Percentiles rank a stretch among this genome's conserved stretches.
Evolutionary conservation across 305 asterid genomes (phyloP).

Genomic region (Andrographis paniculata): DNA sequence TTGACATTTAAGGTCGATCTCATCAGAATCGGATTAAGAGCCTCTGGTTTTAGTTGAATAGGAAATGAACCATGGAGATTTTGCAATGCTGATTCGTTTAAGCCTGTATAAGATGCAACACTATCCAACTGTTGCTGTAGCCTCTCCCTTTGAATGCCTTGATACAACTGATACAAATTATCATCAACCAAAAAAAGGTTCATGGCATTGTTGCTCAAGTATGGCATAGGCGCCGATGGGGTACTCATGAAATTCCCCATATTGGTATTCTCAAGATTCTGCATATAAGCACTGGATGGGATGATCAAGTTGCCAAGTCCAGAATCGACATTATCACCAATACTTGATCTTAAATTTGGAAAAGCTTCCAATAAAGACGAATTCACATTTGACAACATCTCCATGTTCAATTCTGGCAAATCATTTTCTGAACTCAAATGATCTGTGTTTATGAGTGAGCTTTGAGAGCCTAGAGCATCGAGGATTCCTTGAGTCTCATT

Average conservation of each 20-base stretch:
- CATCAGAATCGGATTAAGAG: constrained; percentile 18
- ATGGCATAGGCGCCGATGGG: constrained; percentile 20
- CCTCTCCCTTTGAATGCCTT: constrained; percentile 20
- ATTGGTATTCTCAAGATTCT: constrained; percentile 19
- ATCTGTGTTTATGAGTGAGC: constrained; percentile 16
- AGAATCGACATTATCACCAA: constrained; percentile 16
- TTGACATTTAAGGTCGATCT: constrained; percentile 26
- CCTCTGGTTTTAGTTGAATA: constrained; percentile 17
- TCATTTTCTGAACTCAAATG: constrained; percentile 14
- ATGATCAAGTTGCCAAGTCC: constrained; percentile 17
- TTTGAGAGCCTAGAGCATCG: constrained; percentile 22
- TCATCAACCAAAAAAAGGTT: constrained; percentile 12
- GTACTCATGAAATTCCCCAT: constrained; percentile 21
- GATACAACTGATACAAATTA: constrained; percentile 14
- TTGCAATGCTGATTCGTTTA: constrained; percentile 17
- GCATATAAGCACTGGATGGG: constrained; percentile 20
- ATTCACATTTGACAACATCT: constrained; percentile 15
- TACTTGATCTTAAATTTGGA: constrained; percentile 13
- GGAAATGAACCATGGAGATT: constrained; percentile 15
- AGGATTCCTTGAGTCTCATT: constrained; percentile 21
- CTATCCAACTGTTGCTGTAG: constrained; percentile 18
- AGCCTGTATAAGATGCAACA: constrained; percentile 14
- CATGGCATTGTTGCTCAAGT: constrained; percentile 21
- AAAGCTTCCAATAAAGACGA: constrained; percentile 16
- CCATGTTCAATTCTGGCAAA: constrained; percentile 23